Percentiles rank a stretch among this genome's conserved stretches.
Evolutionary conservation across 2,329 filamentous ascomycete species (phyloP).

Genomic region (Pseudopyrenochaeta lycopersici): DNA sequence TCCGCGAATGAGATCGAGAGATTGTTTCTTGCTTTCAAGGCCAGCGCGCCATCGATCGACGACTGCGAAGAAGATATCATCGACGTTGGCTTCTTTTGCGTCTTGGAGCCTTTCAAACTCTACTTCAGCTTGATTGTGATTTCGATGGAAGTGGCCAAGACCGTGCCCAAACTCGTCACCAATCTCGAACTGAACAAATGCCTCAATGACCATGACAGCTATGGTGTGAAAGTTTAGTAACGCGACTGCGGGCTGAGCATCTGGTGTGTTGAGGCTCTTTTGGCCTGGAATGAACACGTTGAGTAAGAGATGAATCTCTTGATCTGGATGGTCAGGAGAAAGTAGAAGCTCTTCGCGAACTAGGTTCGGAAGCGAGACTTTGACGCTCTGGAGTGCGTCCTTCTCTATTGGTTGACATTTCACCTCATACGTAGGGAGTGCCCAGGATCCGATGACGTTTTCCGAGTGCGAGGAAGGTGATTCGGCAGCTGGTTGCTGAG

Average conservation of each 20-base stretch:
- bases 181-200: conserved; percentile 32
- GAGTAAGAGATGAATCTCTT: conserved; percentile 38
- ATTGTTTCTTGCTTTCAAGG: conserved; percentile 18
- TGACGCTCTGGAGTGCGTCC: conserved; percentile 26
- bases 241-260: conserved; percentile 29
- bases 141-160: conserved; percentile 13
- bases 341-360: conserved; percentile 43
- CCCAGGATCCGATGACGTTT: conserved; percentile 20
- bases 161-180: conserved; percentile 31
- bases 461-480: not conserved
- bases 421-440: conserved; percentile 27
- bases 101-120: conserved; percentile 12
- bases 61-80: conserved; percentile 45
- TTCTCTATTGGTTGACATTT: conserved; percentile 16
- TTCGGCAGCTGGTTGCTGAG: not conserved
- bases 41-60: conserved; percentile 45
- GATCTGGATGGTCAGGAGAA: conserved; percentile 28
- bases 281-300: conserved; percentile 41
- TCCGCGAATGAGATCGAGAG: conserved; percentile 30
- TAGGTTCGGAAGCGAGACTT: conserved; percentile 50
- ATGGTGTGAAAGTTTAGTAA: conserved; percentile 47
- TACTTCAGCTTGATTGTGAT: conserved; percentile 3
- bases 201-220: conserved; percentile 42
- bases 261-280: conserved; percentile 18
- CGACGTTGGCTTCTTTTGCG: conserved; percentile 24